These are phyloP conservation scores for Tricholoma sp. DNA, from an alignment of 768 basidiomycete genomes.

Conservation along the genomic window DNA sequence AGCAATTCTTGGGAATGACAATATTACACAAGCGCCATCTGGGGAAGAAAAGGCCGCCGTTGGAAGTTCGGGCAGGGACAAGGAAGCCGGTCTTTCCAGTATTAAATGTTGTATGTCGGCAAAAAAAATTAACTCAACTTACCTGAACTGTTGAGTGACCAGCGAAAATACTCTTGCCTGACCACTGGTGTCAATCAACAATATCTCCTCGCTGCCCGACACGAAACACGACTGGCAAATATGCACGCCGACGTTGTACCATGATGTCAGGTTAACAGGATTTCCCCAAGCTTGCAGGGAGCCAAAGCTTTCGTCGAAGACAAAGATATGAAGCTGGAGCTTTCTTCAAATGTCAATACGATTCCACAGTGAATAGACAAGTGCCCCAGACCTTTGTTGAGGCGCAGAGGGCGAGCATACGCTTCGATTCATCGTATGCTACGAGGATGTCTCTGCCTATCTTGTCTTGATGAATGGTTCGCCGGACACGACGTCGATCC, in stretches of 20 bases:
- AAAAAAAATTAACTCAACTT: background rate
- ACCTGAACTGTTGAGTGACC: slow-evolving; percentile 51
- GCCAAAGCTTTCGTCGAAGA: slow-evolving; percentile 40
- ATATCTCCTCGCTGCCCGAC: slow-evolving; percentile 45
- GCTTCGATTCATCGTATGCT: slow-evolving; percentile 48
- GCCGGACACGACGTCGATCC: slow-evolving; percentile 15
- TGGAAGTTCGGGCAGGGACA: slow-evolving; percentile 33
- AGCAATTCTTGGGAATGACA: slow-evolving; percentile 19
- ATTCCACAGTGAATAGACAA: background rate
- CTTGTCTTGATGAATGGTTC: slow-evolving; percentile 37
- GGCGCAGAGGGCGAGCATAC: slow-evolving; percentile 42
- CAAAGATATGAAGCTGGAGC: slow-evolving; percentile 39
- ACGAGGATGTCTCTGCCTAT: slow-evolving; percentile 41
- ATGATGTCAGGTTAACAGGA: slow-evolving; percentile 33
- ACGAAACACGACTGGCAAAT: slow-evolving; percentile 40
- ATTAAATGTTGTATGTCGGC: background rate
- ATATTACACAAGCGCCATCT: slow-evolving; percentile 49
- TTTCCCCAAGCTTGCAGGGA: slow-evolving; percentile 38
- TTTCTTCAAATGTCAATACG: slow-evolving; percentile 7
- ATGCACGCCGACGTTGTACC: slow-evolving; percentile 30
- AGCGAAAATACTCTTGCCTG: slow-evolving; percentile 50
- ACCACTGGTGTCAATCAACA: slow-evolving; percentile 39
- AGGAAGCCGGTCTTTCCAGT: slow-evolving; percentile 36
- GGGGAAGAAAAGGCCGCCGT: slow-evolving; percentile 40
- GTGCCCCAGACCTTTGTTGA: slow-evolving; percentile 27